Conservation (phyloP, 1,139 yeast species). For the Debaryomyces coudertii region DNA sequence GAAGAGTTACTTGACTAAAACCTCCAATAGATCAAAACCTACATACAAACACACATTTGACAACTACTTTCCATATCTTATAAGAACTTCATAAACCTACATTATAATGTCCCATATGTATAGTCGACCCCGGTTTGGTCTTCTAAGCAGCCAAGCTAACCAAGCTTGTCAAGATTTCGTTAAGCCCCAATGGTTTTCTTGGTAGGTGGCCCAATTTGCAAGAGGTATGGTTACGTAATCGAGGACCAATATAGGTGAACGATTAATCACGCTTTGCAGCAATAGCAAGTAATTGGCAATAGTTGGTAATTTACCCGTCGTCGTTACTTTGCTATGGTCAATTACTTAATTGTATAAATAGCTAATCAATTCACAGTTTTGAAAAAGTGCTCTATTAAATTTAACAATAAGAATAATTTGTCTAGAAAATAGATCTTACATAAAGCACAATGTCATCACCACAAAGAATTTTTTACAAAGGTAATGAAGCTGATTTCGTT, state of each 20-base stretch:
- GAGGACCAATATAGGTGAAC: neutral
- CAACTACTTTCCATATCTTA: no score
- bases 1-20: neutral
- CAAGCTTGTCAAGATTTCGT: no score
- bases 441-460: conserved; percentile 25
- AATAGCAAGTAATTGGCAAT: conserved; percentile 5
- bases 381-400: neutral
- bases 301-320: neutral
- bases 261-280: conserved; percentile 9
- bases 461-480: conserved; percentile 65
- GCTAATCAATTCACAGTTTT: neutral
- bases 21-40: no score
- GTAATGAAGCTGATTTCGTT: conserved; percentile 62
- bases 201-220: neutral
- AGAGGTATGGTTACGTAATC: neutral
- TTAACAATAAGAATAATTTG: neutral
- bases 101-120: no score
- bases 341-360: neutral
- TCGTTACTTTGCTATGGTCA: conserved; percentile 1
- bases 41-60: no score
- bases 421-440: neutral
- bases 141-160: no score
- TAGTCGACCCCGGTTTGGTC: no score
- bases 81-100: no score
- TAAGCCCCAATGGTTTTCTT: neutral